A percentile compares a stretch with the other conserved stretches of the same genome.
These are phyloP conservation scores for Vigna unguiculata DNA, from an alignment of 306 rosid species.

Conservation along the genomic window DNA sequence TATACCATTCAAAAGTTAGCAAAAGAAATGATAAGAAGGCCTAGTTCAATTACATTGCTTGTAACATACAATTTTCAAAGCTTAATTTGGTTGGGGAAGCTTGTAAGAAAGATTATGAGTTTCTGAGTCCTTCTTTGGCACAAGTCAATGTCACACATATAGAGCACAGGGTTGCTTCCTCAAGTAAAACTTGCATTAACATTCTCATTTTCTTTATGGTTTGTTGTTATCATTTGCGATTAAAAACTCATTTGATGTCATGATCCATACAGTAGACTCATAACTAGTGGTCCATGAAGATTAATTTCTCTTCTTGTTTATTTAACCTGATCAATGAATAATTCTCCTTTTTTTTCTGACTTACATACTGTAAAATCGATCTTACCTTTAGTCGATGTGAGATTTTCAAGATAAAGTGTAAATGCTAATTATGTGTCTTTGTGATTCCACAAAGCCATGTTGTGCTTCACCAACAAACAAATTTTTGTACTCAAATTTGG, in stretches of 20 bases:
- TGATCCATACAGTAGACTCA: constrained; percentile 10
- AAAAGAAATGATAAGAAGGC: constrained; percentile 13
- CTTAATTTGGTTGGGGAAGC: constrained; percentile 51
- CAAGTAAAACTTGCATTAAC: constrained; percentile 53
- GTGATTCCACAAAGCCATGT: neutral
- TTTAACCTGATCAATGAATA: constrained; percentile 13
- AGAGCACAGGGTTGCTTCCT: constrained; percentile 60
- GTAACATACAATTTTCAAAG: constrained; percentile 36
- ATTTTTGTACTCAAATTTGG: constrained; percentile 12
- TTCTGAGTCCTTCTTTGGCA: constrained; percentile 43
- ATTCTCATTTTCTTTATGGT: constrained; percentile 37
- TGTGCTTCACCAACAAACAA: neutral
- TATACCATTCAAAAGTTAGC: constrained; percentile 33
- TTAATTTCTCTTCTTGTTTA: constrained; percentile 15
- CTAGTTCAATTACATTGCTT: constrained; percentile 41
- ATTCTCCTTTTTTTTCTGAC: neutral
- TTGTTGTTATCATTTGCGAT: constrained; percentile 37
- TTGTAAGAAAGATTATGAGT: constrained; percentile 58
- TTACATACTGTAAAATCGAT: too few relatives aligned
- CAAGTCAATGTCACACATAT: constrained; percentile 56
- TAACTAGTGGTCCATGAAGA: constrained; percentile 40
- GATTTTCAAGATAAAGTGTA: too few relatives aligned
- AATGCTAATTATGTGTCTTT: too few relatives aligned
- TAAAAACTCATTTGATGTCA: constrained; percentile 22
- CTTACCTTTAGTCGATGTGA: too few relatives aligned